Conservation (phyloP, 2,329 filamentous ascomycete genomes). For the Pseudopithomyces maydicus region DNA sequence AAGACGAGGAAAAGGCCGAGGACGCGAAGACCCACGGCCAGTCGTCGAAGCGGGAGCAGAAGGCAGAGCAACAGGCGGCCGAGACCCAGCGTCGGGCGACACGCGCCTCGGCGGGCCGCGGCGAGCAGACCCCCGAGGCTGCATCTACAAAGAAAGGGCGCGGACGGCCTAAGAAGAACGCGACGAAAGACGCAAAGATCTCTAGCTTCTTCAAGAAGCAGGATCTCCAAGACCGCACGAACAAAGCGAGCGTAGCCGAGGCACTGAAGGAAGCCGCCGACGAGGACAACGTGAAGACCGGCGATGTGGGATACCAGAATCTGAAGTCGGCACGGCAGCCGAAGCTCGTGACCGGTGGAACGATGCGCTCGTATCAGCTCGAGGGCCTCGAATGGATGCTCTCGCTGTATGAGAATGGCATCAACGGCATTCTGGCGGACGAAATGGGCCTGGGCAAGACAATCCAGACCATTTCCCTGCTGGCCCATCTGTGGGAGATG, state of each 20-base stretch:
- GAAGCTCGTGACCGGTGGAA: constrained; percentile 80
- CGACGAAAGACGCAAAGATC: constrained; percentile 51
- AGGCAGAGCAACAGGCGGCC: constrained; percentile 53
- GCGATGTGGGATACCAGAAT: constrained; percentile 68
- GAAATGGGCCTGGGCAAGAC: constrained; percentile 97
- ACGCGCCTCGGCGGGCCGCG: constrained; percentile 37
- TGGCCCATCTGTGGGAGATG: constrained; percentile 85
- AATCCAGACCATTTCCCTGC: constrained; percentile 84
- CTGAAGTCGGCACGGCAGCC: constrained; percentile 85
- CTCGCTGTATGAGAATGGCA: constrained; percentile 81
- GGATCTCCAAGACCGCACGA: constrained; percentile 59
- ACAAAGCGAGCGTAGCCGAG: constrained; percentile 60
- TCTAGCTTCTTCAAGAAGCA: constrained; percentile 66
- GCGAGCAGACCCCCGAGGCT: constrained; percentile 19
- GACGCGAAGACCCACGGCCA: constrained; percentile 53
- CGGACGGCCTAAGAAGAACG: constrained; percentile 47
- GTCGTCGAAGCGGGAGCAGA: constrained; percentile 52
- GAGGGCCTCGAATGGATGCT: constrained; percentile 94
- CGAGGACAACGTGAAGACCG: constrained; percentile 62
- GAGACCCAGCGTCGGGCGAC: constrained; percentile 54
- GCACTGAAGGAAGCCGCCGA: constrained; percentile 63
- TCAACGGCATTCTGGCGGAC: constrained; percentile 89
- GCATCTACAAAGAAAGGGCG: constrained; percentile 32
- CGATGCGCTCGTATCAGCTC: constrained; percentile 92
- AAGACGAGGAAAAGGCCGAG: constrained; percentile 53